Percentiles rank a stretch among this genome's conserved stretches.
These are phyloP conservation scores for Herpotrichia juniperi DNA, from an alignment of 2,329 filamentous ascomycete species.

Conservation along the genomic window DNA sequence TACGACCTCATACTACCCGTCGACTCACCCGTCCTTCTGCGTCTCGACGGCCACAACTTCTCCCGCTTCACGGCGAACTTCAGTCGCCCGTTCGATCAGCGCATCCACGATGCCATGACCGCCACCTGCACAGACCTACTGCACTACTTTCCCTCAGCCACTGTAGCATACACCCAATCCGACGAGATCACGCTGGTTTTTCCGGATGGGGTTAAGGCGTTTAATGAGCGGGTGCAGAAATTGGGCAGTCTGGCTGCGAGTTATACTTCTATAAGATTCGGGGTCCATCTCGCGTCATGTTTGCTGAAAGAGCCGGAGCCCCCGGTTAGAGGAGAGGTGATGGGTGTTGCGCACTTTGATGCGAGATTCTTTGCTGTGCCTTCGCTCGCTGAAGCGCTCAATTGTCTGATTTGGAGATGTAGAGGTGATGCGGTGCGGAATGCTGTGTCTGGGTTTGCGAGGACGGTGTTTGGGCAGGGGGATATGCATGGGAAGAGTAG, in stretches of 20 bases:
- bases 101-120: constrained; percentile 39
- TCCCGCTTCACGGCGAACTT: constrained; percentile 37
- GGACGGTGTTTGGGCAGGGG: constrained; percentile 29
- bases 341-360: constrained; percentile 36
- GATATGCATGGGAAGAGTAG: constrained; percentile 34
- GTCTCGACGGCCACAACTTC: constrained; percentile 39
- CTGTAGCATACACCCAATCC: constrained; percentile 40
- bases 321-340: constrained; percentile 17
- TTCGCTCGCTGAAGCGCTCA: constrained; percentile 31
- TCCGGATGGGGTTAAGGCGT: constrained; percentile 30
- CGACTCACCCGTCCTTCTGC: constrained; percentile 27
- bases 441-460: constrained; percentile 31
- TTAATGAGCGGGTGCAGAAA: constrained; percentile 39
- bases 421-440: constrained; percentile 39
- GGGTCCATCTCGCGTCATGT: constrained; percentile 22
- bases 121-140: constrained; percentile 31
- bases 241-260: constrained; percentile 33
- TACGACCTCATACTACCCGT: constrained; percentile 29
- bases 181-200: constrained; percentile 42
- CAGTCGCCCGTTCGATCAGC: constrained; percentile 34
- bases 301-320: constrained; percentile 24
- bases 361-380: constrained; percentile 35
- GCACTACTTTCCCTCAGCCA: constrained; percentile 32
- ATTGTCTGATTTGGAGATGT: constrained; percentile 39
- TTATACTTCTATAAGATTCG: constrained; percentile 35